phyloP scores from a whole-genome alignment of 2,329 filamentous ascomycete species.

The Magnaporthiopsis rhizophila region DNA sequence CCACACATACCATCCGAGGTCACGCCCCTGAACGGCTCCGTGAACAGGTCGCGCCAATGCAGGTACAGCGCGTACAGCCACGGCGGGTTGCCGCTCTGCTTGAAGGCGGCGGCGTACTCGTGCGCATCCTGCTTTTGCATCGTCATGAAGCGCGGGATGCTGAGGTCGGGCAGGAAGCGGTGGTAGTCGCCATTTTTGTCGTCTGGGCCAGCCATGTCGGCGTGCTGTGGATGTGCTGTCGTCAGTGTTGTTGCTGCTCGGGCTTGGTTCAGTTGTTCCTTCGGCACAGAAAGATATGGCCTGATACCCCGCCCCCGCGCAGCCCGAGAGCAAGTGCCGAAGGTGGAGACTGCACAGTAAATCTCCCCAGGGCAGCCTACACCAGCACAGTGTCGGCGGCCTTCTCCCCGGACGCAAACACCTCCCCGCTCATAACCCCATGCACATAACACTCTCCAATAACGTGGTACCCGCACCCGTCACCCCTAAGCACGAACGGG shows the following conservation, averaged over 20 bases:
- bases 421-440: slow-evolving; percentile 1
- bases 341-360: too few species aligned
- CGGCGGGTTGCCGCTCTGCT: slow-evolving; percentile 49
- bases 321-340: too few species aligned
- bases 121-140: slow-evolving; percentile 56
- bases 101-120: slow-evolving; percentile 54
- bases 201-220: not conserved
- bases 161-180: slow-evolving; percentile 54
- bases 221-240: not conserved
- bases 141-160: slow-evolving; percentile 50
- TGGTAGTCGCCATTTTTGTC: slow-evolving; percentile 35
- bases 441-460: not conserved
- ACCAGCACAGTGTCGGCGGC: too few species aligned
- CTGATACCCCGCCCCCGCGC: too few species aligned
- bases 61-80: slow-evolving; percentile 57
- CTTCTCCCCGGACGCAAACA: not conserved
- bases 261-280: too few species aligned
- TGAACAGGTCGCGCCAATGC: slow-evolving; percentile 49
- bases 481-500: not conserved
- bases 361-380: too few species aligned
- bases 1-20: slow-evolving; percentile 52
- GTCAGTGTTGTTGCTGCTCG: too few species aligned
- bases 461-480: not conserved
- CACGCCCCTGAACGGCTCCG: slow-evolving; percentile 64
- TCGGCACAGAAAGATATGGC: too few species aligned